Percentiles rank a stretch among this genome's conserved stretches.
Evolutionary conservation across 2,329 filamentous ascomycete species (phyloP).

Genomic region (Fusarium phyllophilum): DNA sequence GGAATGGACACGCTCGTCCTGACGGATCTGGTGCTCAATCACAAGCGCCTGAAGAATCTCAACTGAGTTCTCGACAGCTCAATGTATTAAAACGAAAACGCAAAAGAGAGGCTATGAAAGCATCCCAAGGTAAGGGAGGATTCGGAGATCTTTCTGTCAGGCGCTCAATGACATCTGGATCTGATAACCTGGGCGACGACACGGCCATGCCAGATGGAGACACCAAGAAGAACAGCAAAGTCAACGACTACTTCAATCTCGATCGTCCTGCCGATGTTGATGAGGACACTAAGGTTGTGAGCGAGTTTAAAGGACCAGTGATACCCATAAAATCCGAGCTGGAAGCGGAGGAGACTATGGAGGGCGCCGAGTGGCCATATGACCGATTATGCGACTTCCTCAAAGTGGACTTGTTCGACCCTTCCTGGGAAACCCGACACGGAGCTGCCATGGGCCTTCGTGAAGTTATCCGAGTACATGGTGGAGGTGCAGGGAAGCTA

Average conservation of each 20-base stretch:
- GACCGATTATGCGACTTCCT: constrained; percentile 94
- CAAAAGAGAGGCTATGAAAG: constrained; percentile 88
- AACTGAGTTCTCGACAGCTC: constrained; percentile 89
- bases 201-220: constrained; percentile 63
- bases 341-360: constrained; percentile 78
- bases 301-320: constrained; percentile 90
- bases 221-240: constrained; percentile 70
- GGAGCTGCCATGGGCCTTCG: constrained; percentile 95
- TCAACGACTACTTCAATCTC: constrained; percentile 88
- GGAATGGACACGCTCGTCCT: constrained; percentile 46
- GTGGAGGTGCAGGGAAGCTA: constrained; percentile 83
- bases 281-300: constrained; percentile 91
- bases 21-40: constrained; percentile 53
- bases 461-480: constrained; percentile 92
- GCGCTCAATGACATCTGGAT: constrained; percentile 68
- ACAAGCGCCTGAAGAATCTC: constrained; percentile 69
- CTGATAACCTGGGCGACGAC: constrained; percentile 71
- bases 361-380: constrained; percentile 91
- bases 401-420: constrained; percentile 91
- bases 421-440: constrained; percentile 94
- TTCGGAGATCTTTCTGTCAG: constrained; percentile 86
- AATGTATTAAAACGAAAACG: constrained; percentile 95
- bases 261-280: constrained; percentile 82
- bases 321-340: constrained; percentile 87
- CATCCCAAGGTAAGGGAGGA: constrained; percentile 84